Conservation (phyloP, 208 protist genomes). For the Trypanosoma cruzi region DNA sequence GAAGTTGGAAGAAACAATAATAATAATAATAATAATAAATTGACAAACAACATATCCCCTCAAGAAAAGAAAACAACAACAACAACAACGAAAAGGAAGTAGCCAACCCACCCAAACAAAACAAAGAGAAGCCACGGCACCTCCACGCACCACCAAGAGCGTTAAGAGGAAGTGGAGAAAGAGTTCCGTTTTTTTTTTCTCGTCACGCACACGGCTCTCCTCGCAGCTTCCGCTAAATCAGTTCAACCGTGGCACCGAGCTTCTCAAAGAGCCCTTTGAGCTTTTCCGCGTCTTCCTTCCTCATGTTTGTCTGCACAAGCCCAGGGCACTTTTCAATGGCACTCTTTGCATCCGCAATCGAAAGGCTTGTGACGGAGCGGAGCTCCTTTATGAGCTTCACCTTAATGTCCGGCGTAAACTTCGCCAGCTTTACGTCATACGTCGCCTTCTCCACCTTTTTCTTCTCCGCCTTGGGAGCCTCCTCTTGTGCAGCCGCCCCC, state of each 20-base stretch:
- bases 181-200: constrained; percentile 19
- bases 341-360: constrained; percentile 88
- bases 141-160: neutral
- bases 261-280: constrained; percentile 89
- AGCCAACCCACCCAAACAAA: too few species aligned
- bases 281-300: constrained; percentile 89
- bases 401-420: constrained; percentile 85
- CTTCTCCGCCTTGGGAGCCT: constrained; percentile 79
- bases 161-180: neutral
- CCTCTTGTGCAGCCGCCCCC: constrained; percentile 35
- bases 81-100: too few species aligned
- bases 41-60: too few species aligned
- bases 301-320: constrained; percentile 86
- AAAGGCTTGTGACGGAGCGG: constrained; percentile 81
- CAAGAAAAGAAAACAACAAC: too few species aligned
- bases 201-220: too few species aligned
- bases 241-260: constrained; percentile 87
- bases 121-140: neutral
- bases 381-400: constrained; percentile 94
- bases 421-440: constrained; percentile 89
- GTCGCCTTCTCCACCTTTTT: constrained; percentile 92
- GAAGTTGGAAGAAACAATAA: neutral
- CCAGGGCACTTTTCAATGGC: constrained; percentile 91
- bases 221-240: constrained; percentile 48
- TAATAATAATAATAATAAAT: neutral